Base-by-base conservation (phyloP, 768 basidiomycete genomes). In the Galerina sulciceps region DNA sequence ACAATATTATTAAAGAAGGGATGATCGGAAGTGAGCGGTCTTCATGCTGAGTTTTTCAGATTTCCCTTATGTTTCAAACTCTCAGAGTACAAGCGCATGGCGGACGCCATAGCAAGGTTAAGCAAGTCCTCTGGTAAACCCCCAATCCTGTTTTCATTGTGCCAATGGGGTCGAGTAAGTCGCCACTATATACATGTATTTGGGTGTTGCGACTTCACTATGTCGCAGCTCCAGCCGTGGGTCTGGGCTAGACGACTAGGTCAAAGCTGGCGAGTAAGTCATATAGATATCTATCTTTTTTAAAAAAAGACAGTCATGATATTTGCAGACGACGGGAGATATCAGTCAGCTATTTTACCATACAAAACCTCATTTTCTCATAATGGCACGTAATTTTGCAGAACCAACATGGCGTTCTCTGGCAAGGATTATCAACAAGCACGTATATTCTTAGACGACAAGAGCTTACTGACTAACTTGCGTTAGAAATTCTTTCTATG, bases 91-190 rank as follows among this genome's bases (percentile, higher is more conserved):
- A 76, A 80, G 44, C 80, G 81, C 41, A 89, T 89, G 85, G 75
- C 85, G 10, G 70, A 81, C 37, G 87, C 88, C 34, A 85, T 89
- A 56, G 66, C 71, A 2, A 73, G 79, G 42, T 73, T 86, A 13
- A 76, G 84, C 26, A 67, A 77, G 59, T 64, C 68, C 5, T 78
- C 82, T 4, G 81, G 82, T 0, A 85, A 80, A 49, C 76, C 82
- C 0, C 84, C 88, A 3, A 67, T 89, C 23, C 69, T 86, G 36
- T 78, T 85, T 59, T 88, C 87, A 15, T 66, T 89, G 15, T 89
- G 88, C 67, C 79, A 88, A 64, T 89, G 88, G 88, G 88, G 88
- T 45, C 73, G 80, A 65, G 88, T 89, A 68, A 65, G 78, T 17
- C n/a, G 15, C 5, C 47, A 37, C 26, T 15, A 18, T 42, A 34